Evolutionary conservation across 2,329 filamentous ascomycete genomes (phyloP).

Genomic region (Nemania sp.): DNA sequence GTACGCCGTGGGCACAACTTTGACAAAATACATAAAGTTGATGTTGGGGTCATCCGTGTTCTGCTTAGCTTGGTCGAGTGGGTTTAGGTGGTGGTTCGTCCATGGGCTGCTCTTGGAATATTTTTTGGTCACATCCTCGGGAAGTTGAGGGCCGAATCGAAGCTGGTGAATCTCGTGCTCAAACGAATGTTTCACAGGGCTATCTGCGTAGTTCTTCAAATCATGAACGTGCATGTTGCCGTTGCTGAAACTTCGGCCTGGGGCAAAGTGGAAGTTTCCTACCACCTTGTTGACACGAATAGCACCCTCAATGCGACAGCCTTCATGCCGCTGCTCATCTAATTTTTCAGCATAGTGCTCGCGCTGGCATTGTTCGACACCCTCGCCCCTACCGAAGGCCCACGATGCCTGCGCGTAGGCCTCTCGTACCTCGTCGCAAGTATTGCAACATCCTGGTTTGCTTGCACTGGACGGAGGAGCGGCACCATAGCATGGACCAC

Average conservation of each 20-base stretch:
- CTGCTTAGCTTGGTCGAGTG: constrained; percentile 84
- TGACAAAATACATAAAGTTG: constrained; percentile 99
- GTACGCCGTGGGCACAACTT: constrained; percentile 96
- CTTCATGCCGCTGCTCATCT: constrained; percentile 88
- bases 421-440: constrained; percentile 95
- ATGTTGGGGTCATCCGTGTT: constrained; percentile 82
- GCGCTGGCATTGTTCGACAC: constrained; percentile 93
- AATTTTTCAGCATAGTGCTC: constrained; percentile 94
- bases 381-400: constrained; percentile 93
- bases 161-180: constrained; percentile 89
- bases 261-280: constrained; percentile 98
- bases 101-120: constrained; percentile 68
- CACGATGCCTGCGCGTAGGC: constrained; percentile 90
- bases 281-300: constrained; percentile 98
- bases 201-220: constrained; percentile 92
- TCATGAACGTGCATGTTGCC: constrained; percentile 99
- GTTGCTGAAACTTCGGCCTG: constrained; percentile 94
- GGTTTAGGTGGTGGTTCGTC: constrained; percentile 93
- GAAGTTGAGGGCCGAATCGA: constrained; percentile 92
- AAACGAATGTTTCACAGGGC: constrained; percentile 83
- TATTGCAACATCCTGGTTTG: constrained; percentile 95
- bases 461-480: constrained; percentile 74
- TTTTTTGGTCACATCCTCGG: constrained; percentile 74
- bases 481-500: constrained; percentile 92
- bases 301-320: constrained; percentile 91